These are phyloP conservation scores for Rhododendron mucronatum DNA, from an alignment of 148 eudicot genomes.

Conservation along the genomic window DNA sequence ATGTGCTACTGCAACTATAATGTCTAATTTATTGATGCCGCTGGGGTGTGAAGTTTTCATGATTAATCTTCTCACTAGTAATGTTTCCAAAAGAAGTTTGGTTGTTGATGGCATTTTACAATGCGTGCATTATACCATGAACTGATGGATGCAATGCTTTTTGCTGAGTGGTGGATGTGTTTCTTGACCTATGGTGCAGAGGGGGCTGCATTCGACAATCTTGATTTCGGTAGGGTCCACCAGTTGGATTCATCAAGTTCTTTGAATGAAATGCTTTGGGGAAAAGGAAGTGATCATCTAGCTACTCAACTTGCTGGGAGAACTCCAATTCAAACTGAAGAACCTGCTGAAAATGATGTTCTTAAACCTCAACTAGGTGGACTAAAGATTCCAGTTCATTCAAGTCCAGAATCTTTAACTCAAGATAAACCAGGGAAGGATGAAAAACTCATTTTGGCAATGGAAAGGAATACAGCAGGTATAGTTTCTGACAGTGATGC, in stretches of 20 bases:
- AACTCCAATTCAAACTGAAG: slow-evolving; percentile 9
- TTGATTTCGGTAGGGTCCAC: neutral
- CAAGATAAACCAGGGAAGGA: slow-evolving; percentile 7
- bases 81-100: neutral
- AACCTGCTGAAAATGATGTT: slow-evolving; percentile 15
- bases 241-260: slow-evolving; percentile 5
- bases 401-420: slow-evolving; percentile 4
- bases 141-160: neutral
- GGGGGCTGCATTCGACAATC: neutral
- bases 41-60: neutral
- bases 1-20: neutral
- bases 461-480: neutral
- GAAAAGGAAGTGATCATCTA: neutral
- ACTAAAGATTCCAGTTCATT: slow-evolving; percentile 19
- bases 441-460: neutral
- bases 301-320: slow-evolving; percentile 8
- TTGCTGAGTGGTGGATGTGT: neutral
- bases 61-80: neutral
- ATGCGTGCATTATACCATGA: neutral
- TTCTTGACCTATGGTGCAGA: slow-evolving; percentile 4
- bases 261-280: neutral
- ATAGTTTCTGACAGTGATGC: neutral
- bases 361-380: slow-evolving; percentile 17
- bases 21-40: neutral
- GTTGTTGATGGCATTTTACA: neutral